Conservation (phyloP, 352 stramenopile species). For the Phytophthora brassicae region DNA sequence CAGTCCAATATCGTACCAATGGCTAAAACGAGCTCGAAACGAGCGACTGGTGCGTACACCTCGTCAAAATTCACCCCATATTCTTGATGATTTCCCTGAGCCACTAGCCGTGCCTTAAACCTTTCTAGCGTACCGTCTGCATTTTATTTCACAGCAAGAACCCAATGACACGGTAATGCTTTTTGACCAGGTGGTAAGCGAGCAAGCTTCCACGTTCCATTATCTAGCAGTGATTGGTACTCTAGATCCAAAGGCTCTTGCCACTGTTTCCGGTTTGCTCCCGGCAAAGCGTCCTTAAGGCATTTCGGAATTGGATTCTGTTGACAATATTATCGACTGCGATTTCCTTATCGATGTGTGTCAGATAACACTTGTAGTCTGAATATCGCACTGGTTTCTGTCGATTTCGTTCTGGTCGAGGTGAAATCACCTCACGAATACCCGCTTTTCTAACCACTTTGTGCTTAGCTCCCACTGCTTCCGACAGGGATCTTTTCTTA, state of each 20-base stretch:
- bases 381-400: not conserved
- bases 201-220: not conserved
- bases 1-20: slow-evolving; percentile 3
- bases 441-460: not conserved
- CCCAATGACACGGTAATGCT: slow-evolving; percentile 2
- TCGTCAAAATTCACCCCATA: not conserved
- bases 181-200: not conserved
- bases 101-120: slow-evolving; percentile 2
- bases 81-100: slow-evolving; percentile 3
- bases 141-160: slow-evolving; percentile 5
- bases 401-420: not conserved
- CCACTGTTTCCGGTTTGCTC: not conserved
- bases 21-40: not conserved
- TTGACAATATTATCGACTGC: not conserved
- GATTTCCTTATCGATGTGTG: slow-evolving; percentile 11
- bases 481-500: not conserved
- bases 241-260: not conserved
- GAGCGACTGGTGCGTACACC: not conserved
- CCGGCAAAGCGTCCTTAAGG: not conserved
- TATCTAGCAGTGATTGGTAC: not conserved
- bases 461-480: not conserved
- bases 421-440: not conserved
- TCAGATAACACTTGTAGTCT: slow-evolving; percentile 4
- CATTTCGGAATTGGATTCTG: slow-evolving; percentile 1
- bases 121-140: not conserved